Percentiles rank a stretch among this genome's conserved stretches.
These are phyloP conservation scores for Eruca vesicaria DNA, from an alignment of 441 rosid species.

Conservation along the genomic window DNA sequence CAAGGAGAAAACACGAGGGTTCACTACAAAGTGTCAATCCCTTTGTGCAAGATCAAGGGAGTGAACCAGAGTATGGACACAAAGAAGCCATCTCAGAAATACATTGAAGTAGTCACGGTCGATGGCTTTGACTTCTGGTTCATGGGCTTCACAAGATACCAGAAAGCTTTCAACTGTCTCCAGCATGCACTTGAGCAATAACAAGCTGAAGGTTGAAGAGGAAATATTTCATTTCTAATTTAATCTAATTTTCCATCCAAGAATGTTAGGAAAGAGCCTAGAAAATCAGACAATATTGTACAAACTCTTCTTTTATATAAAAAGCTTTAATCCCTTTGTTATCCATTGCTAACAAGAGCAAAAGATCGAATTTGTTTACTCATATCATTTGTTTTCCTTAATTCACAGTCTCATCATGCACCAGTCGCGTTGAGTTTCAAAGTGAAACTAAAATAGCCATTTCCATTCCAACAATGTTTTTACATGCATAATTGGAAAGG, in stretches of 20 bases:
- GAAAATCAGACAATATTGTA: constrained; percentile 3
- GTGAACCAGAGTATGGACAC: constrained; percentile 52
- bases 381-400: not conserved
- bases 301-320: not conserved
- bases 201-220: not conserved
- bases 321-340: not conserved
- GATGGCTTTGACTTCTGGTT: not conserved
- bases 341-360: not conserved
- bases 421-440: not conserved
- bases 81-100: constrained; percentile 33
- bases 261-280: constrained; percentile 15
- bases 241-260: constrained; percentile 16
- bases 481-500: no score
- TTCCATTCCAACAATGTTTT: no score
- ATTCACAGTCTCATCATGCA: not conserved
- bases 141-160: not conserved
- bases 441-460: no score
- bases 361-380: not conserved
- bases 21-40: constrained; percentile 62
- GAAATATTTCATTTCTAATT: constrained; percentile 27
- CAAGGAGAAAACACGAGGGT: constrained; percentile 41
- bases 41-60: constrained; percentile 49
- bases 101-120: not conserved
- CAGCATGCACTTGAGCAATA: constrained; percentile 18
- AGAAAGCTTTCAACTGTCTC: not conserved